These are phyloP conservation scores for Odontarrhena argentea DNA, from an alignment of 345 rosid genomes.

Conservation along the genomic window DNA sequence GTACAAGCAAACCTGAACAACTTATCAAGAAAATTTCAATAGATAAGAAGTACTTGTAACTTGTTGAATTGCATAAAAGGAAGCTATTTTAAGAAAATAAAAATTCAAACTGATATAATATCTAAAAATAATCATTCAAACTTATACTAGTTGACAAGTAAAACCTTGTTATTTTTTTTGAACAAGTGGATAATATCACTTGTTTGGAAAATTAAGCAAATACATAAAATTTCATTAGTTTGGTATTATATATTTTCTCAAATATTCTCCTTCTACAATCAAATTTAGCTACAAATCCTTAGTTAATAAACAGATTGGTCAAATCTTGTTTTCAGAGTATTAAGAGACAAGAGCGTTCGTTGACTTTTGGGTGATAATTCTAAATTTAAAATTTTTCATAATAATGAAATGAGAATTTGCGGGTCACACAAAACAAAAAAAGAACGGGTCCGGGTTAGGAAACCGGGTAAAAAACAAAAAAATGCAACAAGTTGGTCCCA, in stretches of 20 bases:
- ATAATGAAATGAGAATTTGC: background rate
- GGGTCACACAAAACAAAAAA: too few relatives aligned
- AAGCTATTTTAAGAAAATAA: background rate
- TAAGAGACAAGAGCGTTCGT: conserved; percentile 13
- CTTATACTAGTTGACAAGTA: conserved; percentile 5
- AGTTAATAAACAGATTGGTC: background rate
- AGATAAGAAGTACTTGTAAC: background rate
- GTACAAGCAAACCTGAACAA: conserved; percentile 4
- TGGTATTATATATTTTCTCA: background rate
- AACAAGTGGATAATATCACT: background rate
- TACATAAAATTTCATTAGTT: background rate
- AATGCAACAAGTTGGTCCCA: background rate
- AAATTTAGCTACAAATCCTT: background rate
- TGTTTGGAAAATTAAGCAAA: background rate
- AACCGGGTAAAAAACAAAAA: background rate
- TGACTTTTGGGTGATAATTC: conserved; percentile 23
- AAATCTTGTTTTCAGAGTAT: conserved; percentile 4
- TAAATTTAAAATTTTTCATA: too few relatives aligned
- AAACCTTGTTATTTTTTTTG: background rate
- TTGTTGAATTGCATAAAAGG: background rate
- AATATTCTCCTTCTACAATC: background rate
- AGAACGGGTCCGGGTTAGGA: background rate
- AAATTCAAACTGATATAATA: background rate
- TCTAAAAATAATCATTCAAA: background rate
- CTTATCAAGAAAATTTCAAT: conserved; percentile 1